Evolutionary conservation across 2,329 filamentous ascomycete genomes (phyloP), one percentile per base, ranked within the genome.

Genomic region (Thyridium curvatum): DNA sequence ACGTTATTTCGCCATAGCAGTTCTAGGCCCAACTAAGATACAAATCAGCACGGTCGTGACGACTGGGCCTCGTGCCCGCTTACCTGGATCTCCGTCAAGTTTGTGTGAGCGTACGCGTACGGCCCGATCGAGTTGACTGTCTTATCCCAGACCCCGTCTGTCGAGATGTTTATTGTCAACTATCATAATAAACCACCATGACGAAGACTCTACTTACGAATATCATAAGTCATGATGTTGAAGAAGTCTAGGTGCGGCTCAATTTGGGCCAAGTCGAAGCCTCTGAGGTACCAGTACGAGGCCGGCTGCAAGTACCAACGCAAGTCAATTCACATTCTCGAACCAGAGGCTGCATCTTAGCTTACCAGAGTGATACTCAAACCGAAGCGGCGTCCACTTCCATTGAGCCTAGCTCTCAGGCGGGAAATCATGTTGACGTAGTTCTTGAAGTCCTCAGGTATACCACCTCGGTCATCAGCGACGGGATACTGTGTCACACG

Each of bases 1-100:
- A 77, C 53, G 18, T 62, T 47, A 26, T 59, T 64, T 6, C 65
- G 55, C 68, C 71, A 74, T 3, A 77, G 49, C 0, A 74, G 60
- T 2, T 71, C 59, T 0, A 72, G 40, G 0, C 52, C 53, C 1
- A n/a, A n/a, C n/a, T n/a, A n/a, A n/a, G n/a, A n/a, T n/a, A n/a
- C n/a, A n/a, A n/a, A n/a, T n/a, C n/a, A n/a, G n/a, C n/a, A n/a
- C n/a, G n/a, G n/a, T n/a, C n/a, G n/a, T n/a, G n/a, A n/a, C n/a
- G n/a, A n/a, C n/a, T n/a, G n/a, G n/a, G n/a, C n/a, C n/a, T n/a
- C n/a, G n/a, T n/a, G n/a, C n/a, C n/a, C n/a, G 10, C 49, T 50
- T 1, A 40, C 21, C 9, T 64, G 50, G 17, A 66, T 66, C 37
- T 68, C 62, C 6, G 60, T 62, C 4, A 66, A 37, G 41, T 68